Conservation (phyloP, 2,329 filamentous ascomycete species). For the Cladorrhinum sp. region DNA sequence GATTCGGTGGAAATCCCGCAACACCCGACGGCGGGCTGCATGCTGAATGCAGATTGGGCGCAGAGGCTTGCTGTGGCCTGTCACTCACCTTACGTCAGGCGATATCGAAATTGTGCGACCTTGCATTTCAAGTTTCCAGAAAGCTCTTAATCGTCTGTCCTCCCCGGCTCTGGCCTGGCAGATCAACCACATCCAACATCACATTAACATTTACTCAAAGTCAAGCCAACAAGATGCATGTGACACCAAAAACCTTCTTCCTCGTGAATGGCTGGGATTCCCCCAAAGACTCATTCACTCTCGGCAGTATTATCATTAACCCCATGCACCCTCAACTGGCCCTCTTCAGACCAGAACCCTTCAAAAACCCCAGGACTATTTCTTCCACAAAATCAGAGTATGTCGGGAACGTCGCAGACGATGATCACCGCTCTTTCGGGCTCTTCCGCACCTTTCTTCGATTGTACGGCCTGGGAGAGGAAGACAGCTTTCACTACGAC, state of each 20-base stretch:
- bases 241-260: slow-evolving; percentile 12
- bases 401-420: not conserved
- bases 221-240: not conserved
- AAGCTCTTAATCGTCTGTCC: not conserved
- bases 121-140: not conserved
- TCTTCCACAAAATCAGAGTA: not conserved
- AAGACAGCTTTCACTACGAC: slow-evolving; percentile 15
- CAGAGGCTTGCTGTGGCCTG: not conserved
- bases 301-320: slow-evolving; percentile 20
- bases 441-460: slow-evolving; percentile 16
- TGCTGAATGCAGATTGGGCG: not conserved
- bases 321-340: slow-evolving; percentile 12
- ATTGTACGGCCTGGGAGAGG: slow-evolving; percentile 15
- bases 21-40: not conserved
- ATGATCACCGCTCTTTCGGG: not conserved
- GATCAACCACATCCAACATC: too few species aligned
- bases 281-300: not conserved
- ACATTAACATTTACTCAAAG: not conserved
- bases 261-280: slow-evolving; percentile 16
- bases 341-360: slow-evolving; percentile 6
- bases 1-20: not conserved
- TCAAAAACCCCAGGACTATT: not conserved
- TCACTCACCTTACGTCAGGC: not conserved
- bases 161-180: not conserved
- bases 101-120: not conserved